Evolutionary conservation across 352 stramenopile species (phyloP).

Genomic region (Phytophthora rubi): DNA sequence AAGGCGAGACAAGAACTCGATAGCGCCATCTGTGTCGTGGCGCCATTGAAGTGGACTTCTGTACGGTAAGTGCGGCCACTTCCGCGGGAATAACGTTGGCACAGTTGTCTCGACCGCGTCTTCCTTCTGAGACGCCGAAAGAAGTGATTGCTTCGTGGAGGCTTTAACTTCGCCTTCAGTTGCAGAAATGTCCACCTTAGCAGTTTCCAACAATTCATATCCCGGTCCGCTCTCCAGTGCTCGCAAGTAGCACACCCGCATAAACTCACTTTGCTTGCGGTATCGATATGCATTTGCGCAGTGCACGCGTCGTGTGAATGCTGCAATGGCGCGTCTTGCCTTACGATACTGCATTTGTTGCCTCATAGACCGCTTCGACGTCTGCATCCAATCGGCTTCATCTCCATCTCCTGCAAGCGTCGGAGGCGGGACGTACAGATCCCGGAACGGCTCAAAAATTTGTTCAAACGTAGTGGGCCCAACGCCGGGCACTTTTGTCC

Average conservation of each 20-base stretch:
- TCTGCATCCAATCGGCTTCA: neutral
- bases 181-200: conserved; percentile 16
- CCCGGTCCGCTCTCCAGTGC: conserved; percentile 51
- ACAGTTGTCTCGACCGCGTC: conserved; percentile 52
- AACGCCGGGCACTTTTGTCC: conserved; percentile 16
- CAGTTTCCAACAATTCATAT: conserved; percentile 25
- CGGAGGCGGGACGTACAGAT: conserved; percentile 48
- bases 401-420: neutral
- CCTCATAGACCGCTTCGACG: conserved; percentile 5
- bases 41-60: conserved; percentile 61
- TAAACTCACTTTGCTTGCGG: conserved; percentile 69
- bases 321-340: conserved; percentile 40
- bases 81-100: conserved; percentile 53
- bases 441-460: conserved; percentile 62
- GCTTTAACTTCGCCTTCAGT: neutral
- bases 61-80: conserved; percentile 76
- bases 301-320: conserved; percentile 46
- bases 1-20: conserved; percentile 62
- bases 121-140: conserved; percentile 40
- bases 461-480: conserved; percentile 47
- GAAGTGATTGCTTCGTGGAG: conserved; percentile 21
- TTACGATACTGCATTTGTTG: conserved; percentile 30
- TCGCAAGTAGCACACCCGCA: conserved; percentile 65
- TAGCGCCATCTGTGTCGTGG: conserved; percentile 37
- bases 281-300: conserved; percentile 58